Evolutionary conservation across 192 early-diverging fungal genomes (phyloP).

Genomic region (Coemansia guatemalensis): DNA sequence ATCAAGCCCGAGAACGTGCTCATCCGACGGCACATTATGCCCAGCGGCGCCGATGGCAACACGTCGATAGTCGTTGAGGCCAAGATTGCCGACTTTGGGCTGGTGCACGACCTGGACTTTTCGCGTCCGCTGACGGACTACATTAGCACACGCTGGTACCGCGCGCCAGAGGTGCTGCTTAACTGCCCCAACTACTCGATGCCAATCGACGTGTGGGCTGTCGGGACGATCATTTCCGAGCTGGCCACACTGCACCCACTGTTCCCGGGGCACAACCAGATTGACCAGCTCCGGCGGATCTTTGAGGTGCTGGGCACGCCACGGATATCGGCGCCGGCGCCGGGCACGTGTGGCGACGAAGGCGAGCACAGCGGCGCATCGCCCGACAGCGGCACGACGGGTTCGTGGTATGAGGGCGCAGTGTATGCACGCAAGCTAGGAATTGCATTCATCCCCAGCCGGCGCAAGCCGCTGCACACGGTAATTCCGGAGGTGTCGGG

Average conservation of each 20-base stretch:
- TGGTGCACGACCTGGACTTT: slow-evolving; percentile 87
- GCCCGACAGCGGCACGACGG: slow-evolving; percentile 30
- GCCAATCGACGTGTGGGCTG: slow-evolving; percentile 96
- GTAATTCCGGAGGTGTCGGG: slow-evolving; percentile 61
- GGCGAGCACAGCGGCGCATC: slow-evolving; percentile 8
- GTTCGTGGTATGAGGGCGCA: slow-evolving; percentile 73
- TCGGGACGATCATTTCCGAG: slow-evolving; percentile 90
- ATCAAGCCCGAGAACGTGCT: slow-evolving; percentile 98
- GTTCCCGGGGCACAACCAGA: slow-evolving; percentile 91
- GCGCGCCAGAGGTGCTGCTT: slow-evolving; percentile 93
- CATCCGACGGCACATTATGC: slow-evolving; percentile 50
- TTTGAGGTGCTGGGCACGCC: slow-evolving; percentile 82
- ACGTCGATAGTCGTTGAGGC: slow-evolving; percentile 53
- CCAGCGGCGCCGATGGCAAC: slow-evolving; percentile 35
- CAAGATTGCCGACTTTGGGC: slow-evolving; percentile 97
- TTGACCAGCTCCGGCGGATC: slow-evolving; percentile 90
- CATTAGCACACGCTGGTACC: slow-evolving; percentile 97
- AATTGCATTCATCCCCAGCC: slow-evolving; percentile 62
- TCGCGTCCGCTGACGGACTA: slow-evolving; percentile 94
- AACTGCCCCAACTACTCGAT: slow-evolving; percentile 79
- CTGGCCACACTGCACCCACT: slow-evolving; percentile 82
- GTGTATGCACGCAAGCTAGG: slow-evolving; percentile 68
- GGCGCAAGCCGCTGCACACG: slow-evolving; percentile 54
- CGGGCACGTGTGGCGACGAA: neutral
- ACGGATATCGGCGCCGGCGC: slow-evolving; percentile 32